phyloP scores from a whole-genome alignment of 768 basidiomycete species.

The Ramaria sp. region DNA sequence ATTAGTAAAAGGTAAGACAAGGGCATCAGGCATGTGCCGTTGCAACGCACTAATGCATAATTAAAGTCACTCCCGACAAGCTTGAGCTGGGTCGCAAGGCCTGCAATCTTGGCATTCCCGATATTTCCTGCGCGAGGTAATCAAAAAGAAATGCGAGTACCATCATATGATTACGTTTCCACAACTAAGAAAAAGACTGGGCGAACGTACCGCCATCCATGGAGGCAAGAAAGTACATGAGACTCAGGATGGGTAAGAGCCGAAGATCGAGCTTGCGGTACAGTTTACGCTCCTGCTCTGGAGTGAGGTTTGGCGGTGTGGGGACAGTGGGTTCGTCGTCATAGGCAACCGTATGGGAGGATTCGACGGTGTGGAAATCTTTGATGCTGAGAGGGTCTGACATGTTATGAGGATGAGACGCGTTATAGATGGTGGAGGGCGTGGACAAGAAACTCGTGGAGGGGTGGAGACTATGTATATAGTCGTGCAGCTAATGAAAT shows the following conservation, averaged over 20 bases:
- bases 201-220: constrained; percentile 23
- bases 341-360: constrained; percentile 20
- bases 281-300: constrained; percentile 39
- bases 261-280: constrained; percentile 44
- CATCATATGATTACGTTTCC: too few species aligned
- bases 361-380: too few species aligned
- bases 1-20: too few species aligned
- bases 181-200: too few species aligned
- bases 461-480: too few species aligned
- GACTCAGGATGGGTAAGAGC: constrained; percentile 24
- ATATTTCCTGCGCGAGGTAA: constrained; percentile 23
- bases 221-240: constrained; percentile 30
- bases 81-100: constrained; percentile 26
- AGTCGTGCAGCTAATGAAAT: too few species aligned
- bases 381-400: too few species aligned
- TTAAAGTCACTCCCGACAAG: neutral
- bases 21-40: too few species aligned
- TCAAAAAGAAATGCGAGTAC: neutral
- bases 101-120: constrained; percentile 40
- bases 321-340: constrained; percentile 34
- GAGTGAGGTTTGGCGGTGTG: constrained; percentile 30
- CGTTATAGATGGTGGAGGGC: too few species aligned
- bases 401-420: too few species aligned
- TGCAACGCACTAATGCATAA: neutral
- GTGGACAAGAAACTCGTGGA: too few species aligned